Base-by-base conservation (phyloP, 257 asterid species). In the Nicotiana otophora region DNA sequence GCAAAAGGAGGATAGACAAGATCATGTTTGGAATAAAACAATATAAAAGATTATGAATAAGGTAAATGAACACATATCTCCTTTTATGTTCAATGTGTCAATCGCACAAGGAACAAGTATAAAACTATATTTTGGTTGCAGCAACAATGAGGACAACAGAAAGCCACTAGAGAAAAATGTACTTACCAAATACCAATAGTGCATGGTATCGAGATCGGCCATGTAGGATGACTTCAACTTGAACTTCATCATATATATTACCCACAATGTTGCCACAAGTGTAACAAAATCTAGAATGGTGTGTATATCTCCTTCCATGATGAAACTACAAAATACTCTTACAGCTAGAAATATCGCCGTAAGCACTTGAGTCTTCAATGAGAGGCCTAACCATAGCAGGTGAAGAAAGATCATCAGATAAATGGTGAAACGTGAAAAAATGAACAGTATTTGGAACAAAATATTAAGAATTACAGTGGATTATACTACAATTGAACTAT, bases 291-390 rank as follows among this genome's bases (percentile, higher is more conserved):
- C 99, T 9, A 96, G 95, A 36, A 93, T 11, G 15, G 99, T 96
- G 91, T 96, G 98, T 81, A 96, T 90, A 88, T 96, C 96, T n/a
- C 93, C 93, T 90, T 96, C 98, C 92, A 96, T 89, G 42, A 82
- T 62, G 55, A 84, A 82, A 86, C 98, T 96, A 81, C 95, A 92
- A 82, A 68, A 68, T 76, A 93, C 80, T 86, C 99, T 88, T 70
- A 91, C 96, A 48, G 87, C 96, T 85, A 96, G 83, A 83, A 94
- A 96, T 60, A 92, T 87, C 0, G 97, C 95, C n/a, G 98, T 96
- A 72, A 96, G 96, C 88, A 92, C 97, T 83, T 96, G 99, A 63
- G 93, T 84, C 93, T 87, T 96, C 88, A 96, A 77, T 81, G 99
- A 96, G 63, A 96, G 94, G 51, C 99, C 99, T 95, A 81, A 10